A percentile compares a stretch with the other conserved stretches of the same genome.
phyloP scores from a whole-genome alignment of 371 early-diverging fungal species.

The Homolaphlyctis polyrhiza region DNA sequence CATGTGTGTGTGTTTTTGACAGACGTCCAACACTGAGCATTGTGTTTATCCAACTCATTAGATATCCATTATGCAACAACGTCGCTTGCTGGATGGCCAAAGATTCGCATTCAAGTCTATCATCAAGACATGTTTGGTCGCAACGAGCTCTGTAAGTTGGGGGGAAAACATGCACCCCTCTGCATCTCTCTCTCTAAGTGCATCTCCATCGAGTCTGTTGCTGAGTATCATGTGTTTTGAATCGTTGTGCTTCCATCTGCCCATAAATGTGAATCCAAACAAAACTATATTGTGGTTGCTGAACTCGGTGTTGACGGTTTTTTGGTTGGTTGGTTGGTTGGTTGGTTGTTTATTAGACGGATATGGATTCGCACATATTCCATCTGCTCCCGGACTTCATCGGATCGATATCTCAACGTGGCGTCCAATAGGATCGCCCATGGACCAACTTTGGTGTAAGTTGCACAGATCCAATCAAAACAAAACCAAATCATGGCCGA shows the following conservation, averaged over 20 bases:
- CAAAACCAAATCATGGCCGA: too few relatives aligned
- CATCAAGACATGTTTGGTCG: constrained; percentile 42
- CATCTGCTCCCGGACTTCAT: constrained; percentile 42
- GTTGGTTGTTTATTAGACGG: constrained; percentile 34
- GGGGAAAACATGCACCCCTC: too few relatives aligned
- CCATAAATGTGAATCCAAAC: too few relatives aligned
- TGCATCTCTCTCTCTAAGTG: too few relatives aligned
- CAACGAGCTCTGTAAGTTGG: constrained; percentile 37
- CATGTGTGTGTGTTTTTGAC: too few relatives aligned
- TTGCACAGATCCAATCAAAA: too few relatives aligned
- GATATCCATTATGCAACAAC: constrained; percentile 48
- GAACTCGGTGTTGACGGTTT: too few relatives aligned
- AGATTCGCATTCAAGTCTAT: constrained; percentile 41
- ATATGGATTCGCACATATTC: constrained; percentile 43
- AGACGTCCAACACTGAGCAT: not conserved
- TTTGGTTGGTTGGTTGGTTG: too few relatives aligned
- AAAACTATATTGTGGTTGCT: too few relatives aligned
- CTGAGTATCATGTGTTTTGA: too few relatives aligned
- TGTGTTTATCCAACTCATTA: constrained; percentile 10
- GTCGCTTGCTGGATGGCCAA: constrained; percentile 44
- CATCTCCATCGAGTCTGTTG: too few relatives aligned
- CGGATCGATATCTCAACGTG: constrained; percentile 36
- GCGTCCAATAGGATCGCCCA: constrained; percentile 36
- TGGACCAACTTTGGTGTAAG: constrained; percentile 40
- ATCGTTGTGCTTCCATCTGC: too few relatives aligned